Evolutionary conservation across 495 filamentous ascomycete species (phyloP), one percentile per base, ranked within the genome.

Genomic region (Neurospora intermedia): DNA sequence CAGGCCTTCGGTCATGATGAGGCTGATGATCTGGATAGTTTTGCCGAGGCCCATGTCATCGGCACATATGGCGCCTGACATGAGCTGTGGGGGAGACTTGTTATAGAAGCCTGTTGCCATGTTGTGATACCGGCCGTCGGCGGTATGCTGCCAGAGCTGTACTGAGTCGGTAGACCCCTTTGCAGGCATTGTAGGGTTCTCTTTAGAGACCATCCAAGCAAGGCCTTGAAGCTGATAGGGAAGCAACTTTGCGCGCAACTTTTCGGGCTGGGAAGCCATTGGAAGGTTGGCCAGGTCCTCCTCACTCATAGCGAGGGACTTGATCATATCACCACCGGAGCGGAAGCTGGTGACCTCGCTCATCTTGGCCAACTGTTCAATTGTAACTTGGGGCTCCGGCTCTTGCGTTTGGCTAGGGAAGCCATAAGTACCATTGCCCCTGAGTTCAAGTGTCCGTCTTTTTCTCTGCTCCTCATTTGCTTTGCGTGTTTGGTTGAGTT

Each of bases 31-130:
- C 79, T 97, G 92, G 8, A 98, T 85, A 1, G 94, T 98, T 81
- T 98, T 98, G 16, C 94, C 94, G 7, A 98, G 83, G 4, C 94
- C 94, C 94, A 98, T 98, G 75, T 98, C 94, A 80, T 98, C 94
- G 35, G 93, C 93, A 15, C 97, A 84, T 42, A 97, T 92, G 43
- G 94, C 94, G 62, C 94, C 95, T 75, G 89, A 92, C 1, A 91
- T 88, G 23, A 97, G 83, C 5, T 78, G 75, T 0, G 94, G 93
- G 3, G 82, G 80, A 6, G 78, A 79, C 2, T 78, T 78, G 3
- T 87, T 88, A 0, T 89, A 86, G 77, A 88, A 94, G 74, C 91
- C 90, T 3, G 94, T 95, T 41, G 91, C 93, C 43, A 96, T 83
- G 77, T 97, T 96, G 69, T 85, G 85, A 71, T 90, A 97, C 5